These are phyloP conservation scores for Eucalyptus erythrocorys DNA, from an alignment of 345 rosid genomes.

Conservation along the genomic window DNA sequence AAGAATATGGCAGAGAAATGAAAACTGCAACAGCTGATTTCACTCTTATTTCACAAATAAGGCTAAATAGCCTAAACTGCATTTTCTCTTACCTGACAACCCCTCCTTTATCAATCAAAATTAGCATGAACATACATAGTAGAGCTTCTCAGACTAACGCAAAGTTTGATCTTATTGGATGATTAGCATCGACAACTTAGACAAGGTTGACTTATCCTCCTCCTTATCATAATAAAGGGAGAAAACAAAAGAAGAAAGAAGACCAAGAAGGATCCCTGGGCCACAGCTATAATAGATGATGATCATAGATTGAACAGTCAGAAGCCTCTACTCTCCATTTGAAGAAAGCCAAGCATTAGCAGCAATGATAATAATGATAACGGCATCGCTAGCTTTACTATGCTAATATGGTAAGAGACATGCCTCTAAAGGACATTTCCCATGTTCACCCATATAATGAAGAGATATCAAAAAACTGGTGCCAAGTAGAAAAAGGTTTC, in stretches of 20 bases:
- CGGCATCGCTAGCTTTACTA: background rate
- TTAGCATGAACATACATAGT: background rate
- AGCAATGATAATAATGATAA: background rate
- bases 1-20: background rate
- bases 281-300: background rate
- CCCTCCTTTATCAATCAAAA: background rate
- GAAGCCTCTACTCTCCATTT: background rate
- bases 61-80: background rate
- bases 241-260: background rate
- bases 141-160: background rate
- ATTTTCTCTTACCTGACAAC: background rate
- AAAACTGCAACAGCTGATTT: background rate
- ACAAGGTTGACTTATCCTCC: background rate
- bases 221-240: background rate
- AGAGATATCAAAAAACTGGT: background rate
- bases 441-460: background rate
- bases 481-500: background rate
- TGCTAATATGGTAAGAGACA: background rate
- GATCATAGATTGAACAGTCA: background rate
- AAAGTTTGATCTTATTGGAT: background rate
- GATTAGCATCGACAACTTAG: background rate
- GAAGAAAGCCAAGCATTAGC: background rate
- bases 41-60: background rate
- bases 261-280: background rate
- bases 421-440: background rate